Base-by-base conservation (phyloP, 805 yeast genomes). In the Metschnikowia matae region DNA sequence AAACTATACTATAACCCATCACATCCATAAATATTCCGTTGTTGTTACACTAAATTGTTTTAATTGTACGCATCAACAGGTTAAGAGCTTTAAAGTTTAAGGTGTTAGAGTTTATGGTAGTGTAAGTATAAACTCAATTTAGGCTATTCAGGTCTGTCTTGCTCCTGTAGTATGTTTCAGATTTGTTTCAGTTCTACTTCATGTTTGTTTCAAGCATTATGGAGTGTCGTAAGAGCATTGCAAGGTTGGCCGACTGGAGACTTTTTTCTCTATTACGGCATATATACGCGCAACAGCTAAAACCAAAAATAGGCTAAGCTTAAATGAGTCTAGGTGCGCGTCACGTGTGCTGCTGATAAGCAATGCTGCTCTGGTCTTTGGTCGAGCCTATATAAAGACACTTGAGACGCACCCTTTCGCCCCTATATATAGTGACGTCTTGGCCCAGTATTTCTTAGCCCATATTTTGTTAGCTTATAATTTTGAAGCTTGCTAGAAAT, bases 281-380 rank as follows among this genome's bases (percentile, higher is more conserved):
- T 39, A 17, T 15, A 11, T 26, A 40, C 34, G 43, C 34, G 43
- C 42, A 23, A n/a, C 41, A 14, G 31, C 29, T 20, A 14, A 20
- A 38, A 10, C 8, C 29, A n/a, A 35, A 21, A 5, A 20, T 35
- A n/a, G 14, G 10, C 23, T 20, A 37, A 13, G 40, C 29, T n/a
- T 15, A 6, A 10, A 38, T 15, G 17, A 11, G 13, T 18, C 18
- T 37, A 20, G 40, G 15, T 18, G 40, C 33, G 34, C 43, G 6
- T 29, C 33, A 40, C 43, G 43, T 17, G 43, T n/a, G 18, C 43
- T 11, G 33, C 20, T 15, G 43, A 40, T 40, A 40, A 40, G 43
- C 43, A 40, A 40, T 20, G 32, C 31, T 38, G 31, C 17, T 23
- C 8, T 14, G 14, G 21, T n/a, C 34, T 10, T 10, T 10, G n/a